Evolutionary conservation across 2,329 filamentous ascomycete genomes (phyloP), one percentile per base, ranked within the genome.

Genomic region (Sporothrix luriei): DNA sequence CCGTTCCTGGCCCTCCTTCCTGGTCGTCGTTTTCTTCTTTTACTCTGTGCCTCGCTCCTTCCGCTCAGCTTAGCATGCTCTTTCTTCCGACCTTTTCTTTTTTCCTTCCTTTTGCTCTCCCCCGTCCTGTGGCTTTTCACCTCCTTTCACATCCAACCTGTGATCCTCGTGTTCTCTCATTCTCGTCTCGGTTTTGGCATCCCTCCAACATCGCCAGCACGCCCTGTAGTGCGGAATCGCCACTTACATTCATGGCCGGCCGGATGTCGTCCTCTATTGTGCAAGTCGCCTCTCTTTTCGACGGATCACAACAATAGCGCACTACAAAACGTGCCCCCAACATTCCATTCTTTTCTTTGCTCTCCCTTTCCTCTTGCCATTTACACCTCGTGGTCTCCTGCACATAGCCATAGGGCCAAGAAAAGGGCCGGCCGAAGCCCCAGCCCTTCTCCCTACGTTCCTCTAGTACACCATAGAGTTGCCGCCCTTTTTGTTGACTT

Each of bases 241-340:
- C 55, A 24, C 29, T 43, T 54, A 49, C 61, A 33, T 48, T 51
- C 26, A 65, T 65, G 40, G 66, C 66, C 66, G 51, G 66, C 66
- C 54, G 43, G 24, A 51, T 68, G 64, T 68, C 54, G 43, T 52
- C 54, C 29, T 21, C 29, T 33, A 19, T 13, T 10, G 38, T 61
- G 51, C 43, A 61, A 49, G 54, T 33, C 57, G 57, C 67, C 57
- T 64, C 46, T 62, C 67, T 38, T 68, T 68, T 68, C 57, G 57
- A 64, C 66, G 10, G 43, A 67, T 51, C 29, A 67, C 46, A 19
- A 29, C 38, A 68, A 61, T 38, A 51, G 43, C 29, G 24, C 19
- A 48, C 40, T 11, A 7, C 38, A 57, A 59, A 68, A 61, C 59
- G 24, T 46, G 21, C 46, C 24, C 24, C 48, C 43, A 68, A 46